Evolutionary conservation across 2,329 filamentous ascomycete genomes (phyloP), one percentile per base, ranked within the genome.

Genomic region (Trichophyton verrucosum): DNA sequence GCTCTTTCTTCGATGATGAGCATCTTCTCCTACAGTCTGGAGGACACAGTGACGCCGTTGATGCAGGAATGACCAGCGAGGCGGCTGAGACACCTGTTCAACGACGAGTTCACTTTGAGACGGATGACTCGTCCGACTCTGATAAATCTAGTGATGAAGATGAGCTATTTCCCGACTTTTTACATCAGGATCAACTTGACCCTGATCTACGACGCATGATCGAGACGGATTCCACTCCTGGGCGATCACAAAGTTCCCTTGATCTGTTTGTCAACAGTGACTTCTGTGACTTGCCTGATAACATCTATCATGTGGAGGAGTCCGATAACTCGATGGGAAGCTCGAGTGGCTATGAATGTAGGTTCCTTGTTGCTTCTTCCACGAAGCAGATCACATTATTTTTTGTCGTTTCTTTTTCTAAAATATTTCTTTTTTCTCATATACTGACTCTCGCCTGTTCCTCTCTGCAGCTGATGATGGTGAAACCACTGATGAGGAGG

Each of bases 81-180:
- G 68, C 68, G 49, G 73, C 69, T 55, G 73, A 75, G 63, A 75
- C 75, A 1, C 76, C 76, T 38, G 66, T 74, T n/a, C 72, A 76
- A 30, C 76, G 87, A 62, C 86, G 86, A 65, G 89, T 94, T 49
- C 88, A 87, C 67, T 94, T 94, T 68, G 82, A 85, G 62, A 85
- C 83, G 59, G 84, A 85, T 58, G 82, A 79, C 42, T 66, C 73
- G 13, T 74, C 86, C 61, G 86, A 89, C 66, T 87, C 82, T 42
- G 63, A 66, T 63, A 73, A 72, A 1, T 71, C 73, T 60, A 73
- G 71, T 17, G 81, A 84, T 62, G 81, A 85, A 64, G 82, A 84
- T 64, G 82, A 90, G 64, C 89, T 89, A 64, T 86, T 88, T 1
- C 85, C 91, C 69, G 85, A 92, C 62, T 92, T 92, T 71, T 79